Conservation (phyloP, 129 eudicot genomes). For the Apium graveolens region DNA sequence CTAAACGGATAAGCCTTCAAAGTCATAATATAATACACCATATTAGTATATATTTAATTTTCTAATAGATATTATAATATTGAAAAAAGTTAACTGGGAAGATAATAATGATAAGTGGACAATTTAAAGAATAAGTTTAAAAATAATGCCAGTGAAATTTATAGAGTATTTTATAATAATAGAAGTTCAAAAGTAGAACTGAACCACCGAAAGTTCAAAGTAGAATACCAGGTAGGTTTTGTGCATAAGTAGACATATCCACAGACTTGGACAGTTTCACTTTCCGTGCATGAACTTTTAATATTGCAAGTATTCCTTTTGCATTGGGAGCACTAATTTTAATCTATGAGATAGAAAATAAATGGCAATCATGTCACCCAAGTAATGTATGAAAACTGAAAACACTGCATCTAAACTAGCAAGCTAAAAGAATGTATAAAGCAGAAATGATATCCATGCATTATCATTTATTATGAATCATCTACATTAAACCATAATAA, state of each 20-base stretch:
- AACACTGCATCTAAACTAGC: background rate
- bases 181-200: slow-evolving; percentile 4
- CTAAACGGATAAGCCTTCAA: too few species aligned
- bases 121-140: background rate
- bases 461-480: background rate
- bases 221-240: slow-evolving; percentile 71
- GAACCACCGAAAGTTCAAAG: background rate
- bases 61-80: background rate
- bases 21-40: too few species aligned
- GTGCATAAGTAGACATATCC: slow-evolving; percentile 69
- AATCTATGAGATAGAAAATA: slow-evolving; percentile 36
- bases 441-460: background rate
- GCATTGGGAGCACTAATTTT: slow-evolving; percentile 87
- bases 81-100: background rate
- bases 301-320: slow-evolving; percentile 78
- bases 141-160: background rate
- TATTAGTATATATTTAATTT: background rate
- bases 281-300: slow-evolving; percentile 83
- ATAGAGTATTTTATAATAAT: slow-evolving; percentile 39
- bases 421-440: background rate
- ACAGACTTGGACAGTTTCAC: slow-evolving; percentile 80
- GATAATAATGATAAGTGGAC: background rate
- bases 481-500: too few species aligned
- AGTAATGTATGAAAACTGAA: too few species aligned
- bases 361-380: background rate